phyloP scores from a whole-genome alignment of 176 grass and related monocot genomes.

The Carex littledalei region DNA sequence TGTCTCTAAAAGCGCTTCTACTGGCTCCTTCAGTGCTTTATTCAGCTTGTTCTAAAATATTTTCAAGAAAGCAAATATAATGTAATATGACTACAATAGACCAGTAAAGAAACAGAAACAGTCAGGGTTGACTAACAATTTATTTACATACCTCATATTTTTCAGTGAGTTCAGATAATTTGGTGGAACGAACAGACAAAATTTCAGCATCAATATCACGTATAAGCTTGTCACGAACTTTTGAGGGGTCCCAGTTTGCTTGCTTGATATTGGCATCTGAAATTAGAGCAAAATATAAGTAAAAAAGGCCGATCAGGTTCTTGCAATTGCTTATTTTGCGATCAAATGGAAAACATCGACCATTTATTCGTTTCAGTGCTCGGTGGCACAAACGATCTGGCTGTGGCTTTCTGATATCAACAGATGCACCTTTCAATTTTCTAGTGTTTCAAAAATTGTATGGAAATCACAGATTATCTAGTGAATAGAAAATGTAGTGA shows the following conservation, averaged over 20 bases:
- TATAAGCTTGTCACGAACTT: constrained; percentile 84
- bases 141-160: constrained; percentile 63
- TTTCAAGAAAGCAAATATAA: background rate
- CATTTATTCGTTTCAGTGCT: background rate
- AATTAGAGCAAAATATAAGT: constrained; percentile 10
- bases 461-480: background rate
- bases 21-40: constrained; percentile 70
- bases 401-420: background rate
- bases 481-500: background rate
- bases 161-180: constrained; percentile 68
- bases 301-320: background rate
- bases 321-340: background rate
- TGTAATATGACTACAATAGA: background rate
- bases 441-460: background rate
- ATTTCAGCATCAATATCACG: constrained; percentile 82
- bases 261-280: constrained; percentile 90
- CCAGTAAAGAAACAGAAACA: constrained; percentile 6
- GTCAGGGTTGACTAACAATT: background rate
- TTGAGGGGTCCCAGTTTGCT: constrained; percentile 86
- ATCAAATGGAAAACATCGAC: background rate
- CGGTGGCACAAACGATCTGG: background rate
- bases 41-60: constrained; percentile 61
- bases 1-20: constrained; percentile 83
- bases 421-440: background rate
- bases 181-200: constrained; percentile 64